phyloP scores from a whole-genome alignment of 83 land plant genomes.

The Picea engelmannii region DNA sequence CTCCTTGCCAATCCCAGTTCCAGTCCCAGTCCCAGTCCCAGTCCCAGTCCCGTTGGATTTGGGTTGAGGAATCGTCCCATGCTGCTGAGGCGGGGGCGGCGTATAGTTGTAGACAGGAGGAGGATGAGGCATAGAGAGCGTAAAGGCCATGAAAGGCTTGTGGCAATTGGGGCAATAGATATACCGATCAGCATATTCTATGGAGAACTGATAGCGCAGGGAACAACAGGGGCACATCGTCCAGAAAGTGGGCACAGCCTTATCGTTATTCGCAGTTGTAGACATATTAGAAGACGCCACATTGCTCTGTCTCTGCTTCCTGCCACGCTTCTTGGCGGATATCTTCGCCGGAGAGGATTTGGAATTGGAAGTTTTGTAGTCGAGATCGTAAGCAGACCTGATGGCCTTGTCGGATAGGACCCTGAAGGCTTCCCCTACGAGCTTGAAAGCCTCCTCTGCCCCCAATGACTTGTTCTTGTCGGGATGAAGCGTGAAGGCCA shows the following conservation, averaged over 20 bases:
- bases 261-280: neutral
- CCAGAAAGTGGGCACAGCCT: constrained; percentile 48
- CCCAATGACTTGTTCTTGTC: constrained; percentile 49
- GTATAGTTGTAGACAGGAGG: neutral
- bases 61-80: neutral
- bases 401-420: constrained; percentile 37
- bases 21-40: neutral
- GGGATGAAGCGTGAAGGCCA: constrained; percentile 61
- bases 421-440: constrained; percentile 41
- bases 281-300: neutral
- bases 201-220: constrained; percentile 47
- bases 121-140: constrained; percentile 10
- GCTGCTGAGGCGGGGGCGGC: neutral
- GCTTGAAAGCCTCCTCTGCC: constrained; percentile 61
- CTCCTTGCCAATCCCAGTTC: constrained; percentile 9
- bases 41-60: neutral
- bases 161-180: constrained; percentile 52
- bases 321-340: constrained; percentile 19
- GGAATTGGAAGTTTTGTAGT: neutral
- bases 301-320: constrained; percentile 8
- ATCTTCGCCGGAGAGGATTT: neutral
- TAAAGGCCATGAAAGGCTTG: constrained; percentile 49
- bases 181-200: constrained; percentile 36
- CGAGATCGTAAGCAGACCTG: constrained; percentile 43
- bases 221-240: constrained; percentile 57